Conservation (phyloP, 1,284 basidiomycete genomes). For the Tilletia indica region DNA sequence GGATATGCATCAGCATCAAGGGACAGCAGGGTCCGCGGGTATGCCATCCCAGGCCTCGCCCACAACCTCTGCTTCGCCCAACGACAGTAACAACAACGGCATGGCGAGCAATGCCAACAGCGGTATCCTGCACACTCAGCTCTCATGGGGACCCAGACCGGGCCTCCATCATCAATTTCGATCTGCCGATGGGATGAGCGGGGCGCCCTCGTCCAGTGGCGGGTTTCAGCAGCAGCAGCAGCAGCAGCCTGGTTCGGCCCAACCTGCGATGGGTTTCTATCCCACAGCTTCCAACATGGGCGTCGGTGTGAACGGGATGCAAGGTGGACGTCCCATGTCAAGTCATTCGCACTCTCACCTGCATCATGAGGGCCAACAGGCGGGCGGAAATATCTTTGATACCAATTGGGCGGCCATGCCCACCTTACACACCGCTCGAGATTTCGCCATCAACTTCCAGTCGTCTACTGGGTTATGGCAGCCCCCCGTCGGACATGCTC, state of each 20-base stretch:
- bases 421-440: not conserved
- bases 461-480: not conserved
- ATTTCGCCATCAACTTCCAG: conserved; percentile 13
- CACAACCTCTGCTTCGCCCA: too few species aligned
- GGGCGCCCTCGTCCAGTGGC: too few species aligned
- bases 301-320: too few species aligned
- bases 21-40: too few species aligned
- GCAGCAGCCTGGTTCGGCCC: not conserved
- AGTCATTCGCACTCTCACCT: not conserved
- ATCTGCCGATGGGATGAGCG: not conserved
- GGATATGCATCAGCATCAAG: too few species aligned
- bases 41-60: too few species aligned
- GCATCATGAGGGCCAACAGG: not conserved
- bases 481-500: not conserved
- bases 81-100: not conserved
- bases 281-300: not conserved
- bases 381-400: not conserved
- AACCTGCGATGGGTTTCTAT: not conserved
- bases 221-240: not conserved
- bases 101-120: not conserved
- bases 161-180: not conserved
- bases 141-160: not conserved
- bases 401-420: not conserved
- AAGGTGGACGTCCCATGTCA: too few species aligned
- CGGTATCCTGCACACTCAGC: conserved; percentile 5